A percentile compares a stretch with the other conserved stretches of the same genome.
Conservation (phyloP, 306 rosid genomes). For the Betula pendula region DNA sequence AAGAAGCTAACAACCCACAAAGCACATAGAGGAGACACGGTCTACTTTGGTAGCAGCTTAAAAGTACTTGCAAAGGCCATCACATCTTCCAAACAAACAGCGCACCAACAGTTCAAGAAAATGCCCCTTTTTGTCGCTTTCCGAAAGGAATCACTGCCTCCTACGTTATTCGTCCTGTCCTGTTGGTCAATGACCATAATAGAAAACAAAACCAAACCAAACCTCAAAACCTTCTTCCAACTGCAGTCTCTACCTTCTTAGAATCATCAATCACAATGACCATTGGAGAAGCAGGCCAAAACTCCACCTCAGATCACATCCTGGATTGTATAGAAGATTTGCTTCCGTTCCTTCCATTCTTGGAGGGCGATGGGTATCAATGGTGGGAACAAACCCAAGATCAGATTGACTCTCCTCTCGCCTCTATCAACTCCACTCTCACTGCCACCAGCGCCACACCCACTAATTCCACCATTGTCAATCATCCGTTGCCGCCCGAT, state of each 20-base stretch:
- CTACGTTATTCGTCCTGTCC: constrained; percentile 30
- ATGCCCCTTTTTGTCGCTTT: constrained; percentile 69
- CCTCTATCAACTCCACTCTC: constrained; percentile 37
- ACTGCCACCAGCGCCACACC: constrained; percentile 32
- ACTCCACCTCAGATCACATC: constrained; percentile 60
- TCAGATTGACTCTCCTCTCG: constrained; percentile 28
- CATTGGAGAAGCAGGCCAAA: constrained; percentile 54
- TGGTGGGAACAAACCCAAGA: constrained; percentile 65
- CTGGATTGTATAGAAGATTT: constrained; percentile 82
- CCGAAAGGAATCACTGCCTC: constrained; percentile 27
- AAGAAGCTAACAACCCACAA: constrained; percentile 41
- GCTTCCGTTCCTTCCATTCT: constrained; percentile 66
- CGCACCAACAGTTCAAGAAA: constrained; percentile 58
- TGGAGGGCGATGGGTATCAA: constrained; percentile 49
- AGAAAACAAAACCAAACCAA: too few species aligned
- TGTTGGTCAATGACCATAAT: constrained; percentile 51
- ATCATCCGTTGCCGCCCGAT: constrained; percentile 38
- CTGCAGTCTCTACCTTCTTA: too few species aligned
- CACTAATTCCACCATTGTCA: constrained; percentile 27
- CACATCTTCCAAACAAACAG: constrained; percentile 78
- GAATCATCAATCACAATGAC: constrained; percentile 40
- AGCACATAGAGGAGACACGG: constrained; percentile 48
- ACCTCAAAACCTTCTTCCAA: background rate
- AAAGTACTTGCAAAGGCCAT: constrained; percentile 54
- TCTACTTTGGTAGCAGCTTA: constrained; percentile 39